Evolutionary conservation across 371 early-diverging fungal species (phyloP).

Genomic region (Rhizomucor pusillus): DNA sequence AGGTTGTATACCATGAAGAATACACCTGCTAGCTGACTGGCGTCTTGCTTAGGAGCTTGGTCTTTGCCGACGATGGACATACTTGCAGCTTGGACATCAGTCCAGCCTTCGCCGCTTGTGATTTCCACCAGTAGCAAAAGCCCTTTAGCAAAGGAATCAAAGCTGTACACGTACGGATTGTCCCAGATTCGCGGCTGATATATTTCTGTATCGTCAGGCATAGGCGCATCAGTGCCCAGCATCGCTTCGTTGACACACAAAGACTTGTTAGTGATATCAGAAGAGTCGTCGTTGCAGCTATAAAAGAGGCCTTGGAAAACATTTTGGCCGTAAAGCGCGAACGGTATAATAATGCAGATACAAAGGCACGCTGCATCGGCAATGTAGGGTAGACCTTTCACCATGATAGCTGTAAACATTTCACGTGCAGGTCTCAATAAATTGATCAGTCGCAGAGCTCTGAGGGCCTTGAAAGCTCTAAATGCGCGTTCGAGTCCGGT

Average conservation of each 20-base stretch:
- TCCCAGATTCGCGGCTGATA: constrained; percentile 63
- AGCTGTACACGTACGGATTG: constrained; percentile 66
- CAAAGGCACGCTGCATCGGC: constrained; percentile 58
- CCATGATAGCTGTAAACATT: constrained; percentile 60
- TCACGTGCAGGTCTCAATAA: constrained; percentile 53
- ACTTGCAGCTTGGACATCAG: constrained; percentile 57
- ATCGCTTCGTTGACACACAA: constrained; percentile 45
- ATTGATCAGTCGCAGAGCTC: constrained; percentile 66
- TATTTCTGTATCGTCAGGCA: constrained; percentile 30
- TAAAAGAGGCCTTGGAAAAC: constrained; percentile 59
- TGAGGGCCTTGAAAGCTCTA: constrained; percentile 62
- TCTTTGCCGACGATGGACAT: constrained; percentile 58
- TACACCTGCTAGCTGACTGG: constrained; percentile 53
- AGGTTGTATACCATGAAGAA: constrained; percentile 68
- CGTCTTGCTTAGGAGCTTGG: constrained; percentile 40
- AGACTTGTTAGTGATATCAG: constrained; percentile 15
- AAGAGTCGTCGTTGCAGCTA: constrained; percentile 57
- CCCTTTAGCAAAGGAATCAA: constrained; percentile 61
- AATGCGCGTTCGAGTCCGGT: constrained; percentile 57
- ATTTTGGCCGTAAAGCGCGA: constrained; percentile 67
- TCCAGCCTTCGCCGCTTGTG: constrained; percentile 73
- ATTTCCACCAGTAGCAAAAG: constrained; percentile 65
- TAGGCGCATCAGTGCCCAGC: constrained; percentile 30
- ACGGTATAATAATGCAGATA: constrained; percentile 61
- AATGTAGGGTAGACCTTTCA: constrained; percentile 57